Conservation (phyloP, 768 basidiomycete genomes). For the Chlorophyllum brunneum region DNA sequence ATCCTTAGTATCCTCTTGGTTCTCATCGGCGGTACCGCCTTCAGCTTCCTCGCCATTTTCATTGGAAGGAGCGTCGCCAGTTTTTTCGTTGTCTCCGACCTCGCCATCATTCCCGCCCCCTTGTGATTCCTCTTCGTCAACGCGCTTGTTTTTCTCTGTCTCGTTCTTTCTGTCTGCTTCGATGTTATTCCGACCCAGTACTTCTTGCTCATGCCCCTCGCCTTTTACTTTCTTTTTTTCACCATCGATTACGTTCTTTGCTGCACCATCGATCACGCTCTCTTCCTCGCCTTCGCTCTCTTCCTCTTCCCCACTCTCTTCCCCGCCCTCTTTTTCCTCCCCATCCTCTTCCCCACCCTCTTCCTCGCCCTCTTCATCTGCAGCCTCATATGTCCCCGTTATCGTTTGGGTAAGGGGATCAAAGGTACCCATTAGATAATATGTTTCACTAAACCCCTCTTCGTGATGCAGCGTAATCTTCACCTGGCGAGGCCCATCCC, state of each 20-base stretch:
- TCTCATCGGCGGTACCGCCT: too few species aligned
- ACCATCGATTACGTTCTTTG: too few species aligned
- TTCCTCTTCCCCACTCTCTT: not conserved
- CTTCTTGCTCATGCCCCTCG: too few species aligned
- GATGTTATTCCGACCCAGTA: too few species aligned
- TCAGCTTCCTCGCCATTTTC: not conserved
- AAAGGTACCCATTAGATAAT: not conserved
- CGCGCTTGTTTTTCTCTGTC: too few species aligned
- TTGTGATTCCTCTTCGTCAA: not conserved
- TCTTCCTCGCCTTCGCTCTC: too few species aligned
- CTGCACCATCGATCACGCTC: too few species aligned
- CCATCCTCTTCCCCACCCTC: not conserved
- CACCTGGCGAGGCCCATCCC: not conserved
- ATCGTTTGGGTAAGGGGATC: constrained; percentile 16
- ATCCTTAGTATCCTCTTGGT: too few species aligned
- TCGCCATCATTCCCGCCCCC: not conserved
- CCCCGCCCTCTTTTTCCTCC: not conserved
- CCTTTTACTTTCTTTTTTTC: too few species aligned
- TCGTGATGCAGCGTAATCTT: not conserved
- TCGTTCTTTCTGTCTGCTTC: too few species aligned
- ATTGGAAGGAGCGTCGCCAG: too few species aligned
- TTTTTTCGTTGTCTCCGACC: not conserved
- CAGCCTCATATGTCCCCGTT: constrained; percentile 17
- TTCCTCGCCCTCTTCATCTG: constrained; percentile 8
- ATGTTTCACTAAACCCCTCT: not conserved